Evolutionary conservation across 257 asterid genomes (phyloP).

Genomic region (Ilex aquifolium): DNA sequence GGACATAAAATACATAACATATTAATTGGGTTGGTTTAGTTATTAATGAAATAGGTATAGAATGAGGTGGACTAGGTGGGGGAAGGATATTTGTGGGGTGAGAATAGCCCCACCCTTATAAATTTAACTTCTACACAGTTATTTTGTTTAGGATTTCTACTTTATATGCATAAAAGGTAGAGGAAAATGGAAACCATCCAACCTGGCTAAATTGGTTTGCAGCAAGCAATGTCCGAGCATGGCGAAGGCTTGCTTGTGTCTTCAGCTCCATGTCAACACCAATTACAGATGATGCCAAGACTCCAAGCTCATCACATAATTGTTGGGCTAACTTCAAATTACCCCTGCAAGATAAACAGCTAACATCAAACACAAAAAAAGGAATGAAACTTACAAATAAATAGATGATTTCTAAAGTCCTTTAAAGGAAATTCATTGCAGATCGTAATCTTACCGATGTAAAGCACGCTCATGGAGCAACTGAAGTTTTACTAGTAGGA

Average conservation of each 20-base stretch:
- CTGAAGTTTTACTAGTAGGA: slow-evolving; percentile 70
- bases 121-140: no score
- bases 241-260: slow-evolving; percentile 78
- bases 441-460: slow-evolving; percentile 44
- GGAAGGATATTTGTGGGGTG: no score
- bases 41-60: no score
- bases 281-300: slow-evolving; percentile 75
- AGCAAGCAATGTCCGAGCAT: slow-evolving; percentile 89
- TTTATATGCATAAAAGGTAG: no score
- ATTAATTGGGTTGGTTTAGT: no score
- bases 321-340: slow-evolving; percentile 73
- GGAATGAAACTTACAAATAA: slow-evolving; percentile 10
- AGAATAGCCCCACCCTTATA: no score
- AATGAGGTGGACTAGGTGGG: no score
- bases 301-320: slow-evolving; percentile 79
- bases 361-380: slow-evolving; percentile 3
- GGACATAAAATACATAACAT: no score
- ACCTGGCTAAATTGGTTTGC: slow-evolving; percentile 92
- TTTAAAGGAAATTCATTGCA: slow-evolving; percentile 6
- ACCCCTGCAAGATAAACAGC: slow-evolving; percentile 50
- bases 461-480: slow-evolving; percentile 84
- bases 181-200: neutral
- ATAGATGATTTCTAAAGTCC: slow-evolving; percentile 16
- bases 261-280: slow-evolving; percentile 96
- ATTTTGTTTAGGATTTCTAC: no score